phyloP scores from a whole-genome alignment of 495 filamentous ascomycete genomes.

The Aspergillus conjunctus region DNA sequence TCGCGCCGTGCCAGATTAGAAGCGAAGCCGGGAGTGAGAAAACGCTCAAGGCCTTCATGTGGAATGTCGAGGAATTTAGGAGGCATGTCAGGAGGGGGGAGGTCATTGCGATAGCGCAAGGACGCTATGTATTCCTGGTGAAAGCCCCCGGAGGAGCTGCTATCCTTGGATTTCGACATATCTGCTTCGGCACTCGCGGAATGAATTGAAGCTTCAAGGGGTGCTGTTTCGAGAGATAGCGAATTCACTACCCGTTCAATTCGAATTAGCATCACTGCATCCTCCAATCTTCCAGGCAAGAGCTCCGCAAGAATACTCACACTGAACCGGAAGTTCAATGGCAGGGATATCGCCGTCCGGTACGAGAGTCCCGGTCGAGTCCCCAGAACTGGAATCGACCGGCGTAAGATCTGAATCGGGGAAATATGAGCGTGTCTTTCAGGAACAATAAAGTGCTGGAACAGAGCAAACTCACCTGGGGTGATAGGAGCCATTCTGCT shows the following conservation, averaged over 20 bases:
- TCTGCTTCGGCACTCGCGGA: neutral
- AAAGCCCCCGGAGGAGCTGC: conserved; percentile 61
- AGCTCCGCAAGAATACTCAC: conserved; percentile 18
- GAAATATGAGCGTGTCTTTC: conserved; percentile 1
- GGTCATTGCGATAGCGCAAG: conserved; percentile 89
- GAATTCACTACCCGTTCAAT: conserved; percentile 20
- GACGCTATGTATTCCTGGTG: conserved; percentile 97
- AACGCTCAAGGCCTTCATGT: conserved; percentile 83
- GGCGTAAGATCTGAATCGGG: conserved; percentile 18
- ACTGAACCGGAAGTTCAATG: conserved; percentile 15
- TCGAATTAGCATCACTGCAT: conserved; percentile 1
- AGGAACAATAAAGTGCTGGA: neutral
- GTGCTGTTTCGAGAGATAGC: conserved; percentile 6
- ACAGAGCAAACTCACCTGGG: conserved; percentile 27
- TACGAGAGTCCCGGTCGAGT: conserved; percentile 15
- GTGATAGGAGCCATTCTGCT: conserved; percentile 27
- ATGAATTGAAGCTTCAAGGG: neutral
- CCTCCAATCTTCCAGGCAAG: conserved; percentile 2
- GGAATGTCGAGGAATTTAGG: conserved; percentile 97
- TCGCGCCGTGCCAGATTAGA: conserved; percentile 86
- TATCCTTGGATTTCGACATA: conserved; percentile 46
- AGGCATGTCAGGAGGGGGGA: conserved; percentile 88
- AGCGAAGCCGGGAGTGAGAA: conserved; percentile 84
- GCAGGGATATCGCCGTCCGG: conserved; percentile 19
- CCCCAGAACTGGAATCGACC: conserved; percentile 13